Base-by-base conservation (phyloP, 441 rosid species). In the Hypseocharis bilobata region DNA sequence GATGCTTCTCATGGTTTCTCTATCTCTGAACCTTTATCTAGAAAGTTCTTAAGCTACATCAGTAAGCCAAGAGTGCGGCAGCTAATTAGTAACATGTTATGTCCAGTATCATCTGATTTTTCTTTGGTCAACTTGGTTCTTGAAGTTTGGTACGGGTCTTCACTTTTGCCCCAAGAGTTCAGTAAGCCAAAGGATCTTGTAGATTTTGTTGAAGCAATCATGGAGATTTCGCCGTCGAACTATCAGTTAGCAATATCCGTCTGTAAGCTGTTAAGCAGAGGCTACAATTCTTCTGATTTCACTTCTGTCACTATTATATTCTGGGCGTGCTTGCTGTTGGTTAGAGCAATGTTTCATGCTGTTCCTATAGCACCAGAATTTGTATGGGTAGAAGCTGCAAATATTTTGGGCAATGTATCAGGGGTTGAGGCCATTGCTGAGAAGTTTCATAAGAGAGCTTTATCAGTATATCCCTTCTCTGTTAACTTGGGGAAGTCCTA, bases 361-460 rank as follows among this genome's bases (percentile, higher is more conserved):
- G 36, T 90, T 32, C 97, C 97, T n/a, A 62, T 91, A 47, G 86
- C 97, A 56, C 96, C 97, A 0, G 99, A 88, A 80, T 78, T 59
- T 67, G 75, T 72, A 38, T 93, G 93, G 97, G 88, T 82, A 1
- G 90, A 87, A 62, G 87, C 95, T 73, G 91, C 90, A 1, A 76
- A 60, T 8, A 67, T 84, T 65, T 62, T 93, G 80, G 74, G 77
- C 60, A 76, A 44, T 27, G 68, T 78, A 51, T 62, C 67, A 0
- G 85, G 81, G 54, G 63, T 67, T 0, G 83, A 79, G n/a, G 26
- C 73, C 3, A 78, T 81, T 44, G 62, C 72, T 6, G 84, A 85
- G 63, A 84, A 81, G 27, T 93, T 88, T 75, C 78, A 81, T 76
- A 69, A 63, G 77, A 86, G 78, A 82, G 92, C 87, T 54, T 68